Conservation (phyloP, 768 basidiomycete genomes). For the Suillus decipiens region DNA sequence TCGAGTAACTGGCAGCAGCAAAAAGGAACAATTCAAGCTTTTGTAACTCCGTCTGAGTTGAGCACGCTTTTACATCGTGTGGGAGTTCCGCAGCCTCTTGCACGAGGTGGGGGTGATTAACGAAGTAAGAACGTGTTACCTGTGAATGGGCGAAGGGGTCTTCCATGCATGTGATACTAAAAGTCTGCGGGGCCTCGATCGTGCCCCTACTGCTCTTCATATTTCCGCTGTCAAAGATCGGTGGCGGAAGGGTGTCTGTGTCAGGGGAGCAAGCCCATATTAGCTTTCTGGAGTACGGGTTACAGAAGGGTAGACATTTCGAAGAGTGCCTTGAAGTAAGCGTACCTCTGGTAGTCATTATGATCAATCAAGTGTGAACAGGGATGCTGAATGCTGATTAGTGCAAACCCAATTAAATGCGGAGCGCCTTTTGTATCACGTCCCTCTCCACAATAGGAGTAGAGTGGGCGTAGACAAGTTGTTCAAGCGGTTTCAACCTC, state of each 20-base stretch:
- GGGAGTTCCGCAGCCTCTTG: slow-evolving; percentile 3
- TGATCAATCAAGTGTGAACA: slow-evolving; percentile 5
- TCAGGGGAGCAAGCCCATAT: slow-evolving; percentile 17
- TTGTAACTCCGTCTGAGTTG: slow-evolving; percentile 5
- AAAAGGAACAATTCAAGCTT: background rate
- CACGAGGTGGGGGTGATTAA: slow-evolving; percentile 22
- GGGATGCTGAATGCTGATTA: background rate
- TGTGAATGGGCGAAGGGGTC: slow-evolving; percentile 10
- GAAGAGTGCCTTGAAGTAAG: background rate
- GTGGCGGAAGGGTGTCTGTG: slow-evolving; percentile 10
- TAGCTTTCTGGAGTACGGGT: slow-evolving; percentile 14
- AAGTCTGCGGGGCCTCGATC: background rate
- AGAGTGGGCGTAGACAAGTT: slow-evolving; percentile 12
- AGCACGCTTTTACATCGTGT: slow-evolving; percentile 33
- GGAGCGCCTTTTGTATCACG: slow-evolving; percentile 22
- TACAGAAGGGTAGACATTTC: slow-evolving; percentile 5
- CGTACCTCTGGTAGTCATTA: slow-evolving; percentile 10
- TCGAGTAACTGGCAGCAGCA: slow-evolving; percentile 6
- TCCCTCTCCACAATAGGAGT: slow-evolving; percentile 11
- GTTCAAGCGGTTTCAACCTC: slow-evolving; percentile 21
- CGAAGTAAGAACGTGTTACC: slow-evolving; percentile 11
- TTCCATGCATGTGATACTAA: slow-evolving; percentile 4
- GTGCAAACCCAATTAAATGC: background rate
- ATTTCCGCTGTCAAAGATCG: slow-evolving; percentile 16
- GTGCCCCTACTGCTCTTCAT: background rate